Base-by-base conservation (phyloP, 164 flowering plant species). In the Sextonia rubra region DNA sequence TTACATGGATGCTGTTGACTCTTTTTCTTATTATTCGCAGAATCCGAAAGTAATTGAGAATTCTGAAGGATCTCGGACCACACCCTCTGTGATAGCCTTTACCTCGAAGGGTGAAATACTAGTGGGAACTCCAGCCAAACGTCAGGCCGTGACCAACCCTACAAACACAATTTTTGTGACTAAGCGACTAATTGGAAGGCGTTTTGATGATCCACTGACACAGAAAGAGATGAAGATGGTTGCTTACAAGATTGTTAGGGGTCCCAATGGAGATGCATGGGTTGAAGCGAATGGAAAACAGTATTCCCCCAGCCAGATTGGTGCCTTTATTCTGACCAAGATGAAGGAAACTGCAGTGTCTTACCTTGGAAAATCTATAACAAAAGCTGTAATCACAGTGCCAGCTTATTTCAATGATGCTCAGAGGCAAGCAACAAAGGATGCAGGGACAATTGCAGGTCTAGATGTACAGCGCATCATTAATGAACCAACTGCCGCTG, bases 341-440 rank as follows among this genome's bases (percentile, higher is more conserved):
- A 88, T 88, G 92, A 88, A 81, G 71, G 92, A 88, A 77, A 85
- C 92, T 70, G 89, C 92, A 3, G 92, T 86, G 70, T 72, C 92
- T 14, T 88, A 85, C 78, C 85, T 86, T 37, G 85, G 86, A 29
- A 88, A 86, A 71, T 69, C 82, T 15, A 81, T 88, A 15, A 44
- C 81, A n/a, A 85, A 83, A 68, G 90, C 90, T 68, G 92, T 86
- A 5, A 70, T 88, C 47, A 88, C 92, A 14, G 92, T 88, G 18
- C 90, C 92, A 26, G 89, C 90, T 9, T 88, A 88, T 64, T 88
- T 88, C 70, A 88, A 88, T 81, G 89, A 88, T 80, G 92, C 90
- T 8, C 91, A 88, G 47, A 82, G 91, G 60, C 91, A 86, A 76
- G 89, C 91, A 66, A 88, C 91, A 55, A 88, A 86, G 76, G 90